Conservation (phyloP, 2,329 filamentous ascomycete genomes). For the Cytospora paraplurivora region DNA sequence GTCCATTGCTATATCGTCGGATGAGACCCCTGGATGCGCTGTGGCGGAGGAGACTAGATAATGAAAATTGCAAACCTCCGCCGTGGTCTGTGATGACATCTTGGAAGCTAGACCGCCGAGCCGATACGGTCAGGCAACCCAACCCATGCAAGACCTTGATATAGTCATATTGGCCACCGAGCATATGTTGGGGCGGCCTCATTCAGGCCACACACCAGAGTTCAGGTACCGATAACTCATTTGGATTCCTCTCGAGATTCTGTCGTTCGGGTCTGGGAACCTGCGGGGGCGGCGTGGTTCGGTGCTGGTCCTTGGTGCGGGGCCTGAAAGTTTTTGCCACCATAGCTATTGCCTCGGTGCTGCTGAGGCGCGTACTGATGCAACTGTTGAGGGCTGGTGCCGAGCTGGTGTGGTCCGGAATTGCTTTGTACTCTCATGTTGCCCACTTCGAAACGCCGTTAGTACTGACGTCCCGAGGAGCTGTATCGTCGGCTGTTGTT, state of each 20-base stretch:
- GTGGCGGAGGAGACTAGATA: constrained; percentile 5
- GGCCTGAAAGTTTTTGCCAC: constrained; percentile 51
- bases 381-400: constrained; percentile 65
- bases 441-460: constrained; percentile 54
- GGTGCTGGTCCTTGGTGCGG: constrained; percentile 44
- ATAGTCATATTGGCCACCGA: constrained; percentile 32
- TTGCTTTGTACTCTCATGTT: constrained; percentile 63
- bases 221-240: constrained; percentile 27
- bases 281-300: constrained; percentile 40
- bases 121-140: constrained; percentile 5
- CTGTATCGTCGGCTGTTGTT: constrained; percentile 30
- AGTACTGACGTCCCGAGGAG: constrained; percentile 36
- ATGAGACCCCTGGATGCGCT: constrained; percentile 3
- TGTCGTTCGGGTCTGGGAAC: constrained; percentile 39
- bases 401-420: constrained; percentile 62
- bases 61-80: constrained; percentile 5
- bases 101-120: constrained; percentile 9
- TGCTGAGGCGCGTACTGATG: constrained; percentile 65
- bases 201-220: constrained; percentile 35
- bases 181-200: constrained; percentile 26
- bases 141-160: constrained; percentile 31
- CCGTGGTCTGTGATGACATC: constrained; percentile 1
- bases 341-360: constrained; percentile 57
- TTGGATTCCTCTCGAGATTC: constrained; percentile 51
- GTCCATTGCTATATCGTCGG: constrained; percentile 2